Conservation (phyloP, 2,329 filamentous ascomycete species). For the Talaromyces verruculosus region DNA sequence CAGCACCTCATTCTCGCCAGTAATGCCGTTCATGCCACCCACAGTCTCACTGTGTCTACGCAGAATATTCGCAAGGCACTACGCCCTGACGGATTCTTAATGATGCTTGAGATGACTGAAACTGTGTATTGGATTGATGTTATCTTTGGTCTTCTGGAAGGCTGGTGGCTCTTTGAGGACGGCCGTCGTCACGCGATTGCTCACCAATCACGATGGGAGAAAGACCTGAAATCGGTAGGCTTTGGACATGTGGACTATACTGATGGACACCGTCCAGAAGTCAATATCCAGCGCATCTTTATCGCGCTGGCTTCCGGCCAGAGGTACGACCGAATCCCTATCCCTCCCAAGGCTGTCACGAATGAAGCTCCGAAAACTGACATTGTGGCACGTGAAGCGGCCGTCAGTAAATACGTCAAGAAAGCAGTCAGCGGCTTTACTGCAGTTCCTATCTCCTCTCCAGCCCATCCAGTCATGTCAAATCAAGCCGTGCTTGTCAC, state of each 20-base stretch:
- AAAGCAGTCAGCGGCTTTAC: constrained; percentile 27
- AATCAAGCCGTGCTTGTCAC: constrained; percentile 40
- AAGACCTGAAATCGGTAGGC: constrained; percentile 24
- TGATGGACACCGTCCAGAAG: constrained; percentile 22
- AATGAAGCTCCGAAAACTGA: constrained; percentile 1
- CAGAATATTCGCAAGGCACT: constrained; percentile 31
- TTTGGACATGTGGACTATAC: constrained; percentile 28
- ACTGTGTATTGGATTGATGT: constrained; percentile 34
- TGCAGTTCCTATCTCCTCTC: not conserved
- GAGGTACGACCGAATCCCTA: constrained; percentile 4
- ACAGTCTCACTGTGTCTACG: constrained; percentile 25
- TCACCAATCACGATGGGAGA: constrained; percentile 25
- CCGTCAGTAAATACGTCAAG: constrained; percentile 27
- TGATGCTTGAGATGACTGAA: constrained; percentile 44
- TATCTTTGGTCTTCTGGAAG: constrained; percentile 40
- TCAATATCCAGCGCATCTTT: constrained; percentile 8
- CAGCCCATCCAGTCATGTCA: constrained; percentile 7
- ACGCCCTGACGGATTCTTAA: constrained; percentile 46
- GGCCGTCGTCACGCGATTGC: constrained; percentile 29
- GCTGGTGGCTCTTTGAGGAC: constrained; percentile 44
- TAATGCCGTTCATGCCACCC: constrained; percentile 38
- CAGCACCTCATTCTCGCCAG: constrained; percentile 38
- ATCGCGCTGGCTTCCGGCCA: constrained; percentile 25
- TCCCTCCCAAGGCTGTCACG: not conserved
- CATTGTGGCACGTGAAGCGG: constrained; percentile 21